phyloP scores from a whole-genome alignment of 169 alveolate species.

The Cryptosporidium tyzzeri region DNA sequence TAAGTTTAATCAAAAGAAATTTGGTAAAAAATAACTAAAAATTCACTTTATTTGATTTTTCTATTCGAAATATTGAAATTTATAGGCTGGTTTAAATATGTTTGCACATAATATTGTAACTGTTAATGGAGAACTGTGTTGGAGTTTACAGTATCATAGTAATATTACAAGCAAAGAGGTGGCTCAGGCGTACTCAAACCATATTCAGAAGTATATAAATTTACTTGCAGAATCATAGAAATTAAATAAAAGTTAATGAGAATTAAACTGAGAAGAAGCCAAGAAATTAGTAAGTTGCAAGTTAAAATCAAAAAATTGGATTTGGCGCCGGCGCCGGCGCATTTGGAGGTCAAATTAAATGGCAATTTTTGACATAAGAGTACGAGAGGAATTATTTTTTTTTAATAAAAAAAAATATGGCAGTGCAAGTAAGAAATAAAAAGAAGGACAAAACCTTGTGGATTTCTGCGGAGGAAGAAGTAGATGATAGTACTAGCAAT shows the following conservation, averaged over 20 bases:
- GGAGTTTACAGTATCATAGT: slow-evolving; percentile 83
- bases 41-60: background rate
- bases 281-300: slow-evolving; percentile 4
- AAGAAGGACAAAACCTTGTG: slow-evolving; percentile 16
- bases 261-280: background rate
- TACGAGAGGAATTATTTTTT: slow-evolving; percentile 2
- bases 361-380: slow-evolving; percentile 61
- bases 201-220: slow-evolving; percentile 72
- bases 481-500: slow-evolving; percentile 20
- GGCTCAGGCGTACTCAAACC: slow-evolving; percentile 77
- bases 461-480: slow-evolving; percentile 37
- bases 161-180: slow-evolving; percentile 77
- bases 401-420: slow-evolving; percentile 7
- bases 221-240: slow-evolving; percentile 47
- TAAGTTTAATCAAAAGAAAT: slow-evolving; percentile 19
- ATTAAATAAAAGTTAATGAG: slow-evolving; percentile 2
- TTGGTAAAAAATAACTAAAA: background rate
- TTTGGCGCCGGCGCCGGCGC: slow-evolving; percentile 47
- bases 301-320: slow-evolving; percentile 12
- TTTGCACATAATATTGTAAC: slow-evolving; percentile 83
- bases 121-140: slow-evolving; percentile 77
- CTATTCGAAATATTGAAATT: background rate
- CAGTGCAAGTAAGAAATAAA: slow-evolving; percentile 10
- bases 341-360: slow-evolving; percentile 22
- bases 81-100: slow-evolving; percentile 78